A percentile compares a stretch with the other conserved stretches of the same genome.
Conservation (phyloP, 2,329 filamentous ascomycete species). For the Sporothrix curviconia region DNA sequence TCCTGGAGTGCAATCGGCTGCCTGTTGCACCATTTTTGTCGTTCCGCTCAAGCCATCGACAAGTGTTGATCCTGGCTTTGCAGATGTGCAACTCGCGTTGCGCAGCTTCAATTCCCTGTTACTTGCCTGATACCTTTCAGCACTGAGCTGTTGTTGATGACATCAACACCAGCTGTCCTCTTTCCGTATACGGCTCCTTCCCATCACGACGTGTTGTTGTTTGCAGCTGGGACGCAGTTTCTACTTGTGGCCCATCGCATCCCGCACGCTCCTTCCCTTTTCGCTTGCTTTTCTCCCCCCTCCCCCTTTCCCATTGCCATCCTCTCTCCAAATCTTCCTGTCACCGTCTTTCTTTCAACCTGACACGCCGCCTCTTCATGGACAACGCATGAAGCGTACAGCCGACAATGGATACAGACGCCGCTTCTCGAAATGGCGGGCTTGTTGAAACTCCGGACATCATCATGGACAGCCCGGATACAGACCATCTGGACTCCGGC, state of each 20-base stretch:
- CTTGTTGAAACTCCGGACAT: background rate
- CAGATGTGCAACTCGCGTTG: background rate
- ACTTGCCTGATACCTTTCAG: background rate
- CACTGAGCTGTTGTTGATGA: background rate
- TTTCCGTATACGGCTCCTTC: background rate
- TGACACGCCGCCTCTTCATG: background rate
- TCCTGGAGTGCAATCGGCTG: too few species aligned
- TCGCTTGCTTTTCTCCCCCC: background rate
- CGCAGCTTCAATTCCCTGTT: too few species aligned
- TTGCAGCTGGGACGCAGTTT: background rate
- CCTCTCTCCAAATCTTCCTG: too few species aligned
- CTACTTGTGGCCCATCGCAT: too few species aligned
- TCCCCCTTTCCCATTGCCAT: background rate
- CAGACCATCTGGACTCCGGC: background rate
- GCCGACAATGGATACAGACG: background rate
- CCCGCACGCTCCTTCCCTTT: too few species aligned
- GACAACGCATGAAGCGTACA: background rate
- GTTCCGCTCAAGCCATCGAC: too few species aligned
- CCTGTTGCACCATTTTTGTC: too few species aligned
- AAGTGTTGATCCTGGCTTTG: conserved; percentile 18
- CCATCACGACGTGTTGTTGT: background rate
- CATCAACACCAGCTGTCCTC: background rate
- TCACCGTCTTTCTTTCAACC: too few species aligned
- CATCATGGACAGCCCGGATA: background rate
- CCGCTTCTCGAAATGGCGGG: background rate